Evolutionary conservation across 2,329 filamentous ascomycete species (phyloP), one percentile per base, ranked within the genome.

Genomic region (Talaromyces marneffei): DNA sequence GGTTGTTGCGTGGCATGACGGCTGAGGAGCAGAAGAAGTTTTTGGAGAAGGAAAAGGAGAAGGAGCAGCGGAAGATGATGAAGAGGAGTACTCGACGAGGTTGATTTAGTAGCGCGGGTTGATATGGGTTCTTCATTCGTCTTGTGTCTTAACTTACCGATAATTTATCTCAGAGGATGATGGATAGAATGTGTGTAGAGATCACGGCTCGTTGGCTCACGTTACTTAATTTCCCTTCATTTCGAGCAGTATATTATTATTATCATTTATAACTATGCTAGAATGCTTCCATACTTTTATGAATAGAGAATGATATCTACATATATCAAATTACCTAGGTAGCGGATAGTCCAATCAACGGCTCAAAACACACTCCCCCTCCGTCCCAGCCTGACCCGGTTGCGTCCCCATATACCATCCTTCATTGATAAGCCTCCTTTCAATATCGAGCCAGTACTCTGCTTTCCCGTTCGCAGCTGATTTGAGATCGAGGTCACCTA

Each of bases 11-110:
- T 70, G 83, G 83, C 12, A 83, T 93, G 70, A 88, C 88, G 69
- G 89, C 90, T 60, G 91, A 92, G 76, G 88, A 89, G 63, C 90
- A 93, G 82, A 90, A 90, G 81, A 92, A 91, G 79, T 93, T 87
- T 73, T 82, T 93, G 60, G 90, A 92, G 68, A 89, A 86, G 76
- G 90, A 93, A 81, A 85, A 83, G 68, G 88, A 91, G 72, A 90
- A 88, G 83, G 88, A 89, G 76, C 74, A 80, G 67, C 81, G 78
- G 72, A 87, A 83, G 74, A 79, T 78, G 60, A 80, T 83, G 76
- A 89, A 89, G 82, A 87, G 81, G 78, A 62, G 55, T 57, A 58
- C 60, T 29, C 60, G 60, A 44, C 60, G 60, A 31, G 60, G 46
- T 12, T 62, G 48, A 57, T 53, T 29, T 52, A 6, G 12, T 16